phyloP scores from a whole-genome alignment of 2,329 filamentous ascomycete species.

The Alternaria conjuncta region DNA sequence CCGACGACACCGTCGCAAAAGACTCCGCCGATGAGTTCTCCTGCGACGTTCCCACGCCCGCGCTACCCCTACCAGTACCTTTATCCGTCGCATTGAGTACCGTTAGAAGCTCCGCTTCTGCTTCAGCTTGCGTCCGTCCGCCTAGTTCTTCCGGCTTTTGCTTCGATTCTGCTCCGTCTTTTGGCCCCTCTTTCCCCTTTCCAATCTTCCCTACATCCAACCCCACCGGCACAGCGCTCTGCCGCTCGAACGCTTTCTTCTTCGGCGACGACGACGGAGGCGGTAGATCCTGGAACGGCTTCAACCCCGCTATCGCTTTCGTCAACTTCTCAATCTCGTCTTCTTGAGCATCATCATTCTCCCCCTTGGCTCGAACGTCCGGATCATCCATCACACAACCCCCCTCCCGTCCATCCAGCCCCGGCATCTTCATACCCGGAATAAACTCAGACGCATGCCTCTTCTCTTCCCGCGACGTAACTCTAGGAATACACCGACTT shows the following conservation, averaged over 20 bases:
- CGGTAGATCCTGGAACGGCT: not conserved
- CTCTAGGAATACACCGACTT: not conserved
- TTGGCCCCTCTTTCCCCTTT: not conserved
- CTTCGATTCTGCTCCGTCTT: not conserved
- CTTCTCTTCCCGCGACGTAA: not conserved
- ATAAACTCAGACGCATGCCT: not conserved
- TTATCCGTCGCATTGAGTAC: not conserved
- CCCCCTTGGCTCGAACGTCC: fast-evolving
- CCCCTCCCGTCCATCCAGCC: too few relatives aligned
- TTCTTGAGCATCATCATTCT: not conserved
- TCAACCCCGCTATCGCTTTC: not conserved
- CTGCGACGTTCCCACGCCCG: not conserved
- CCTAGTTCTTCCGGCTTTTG: not conserved
- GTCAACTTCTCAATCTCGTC: not conserved
- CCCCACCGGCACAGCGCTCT: constrained; percentile 6
- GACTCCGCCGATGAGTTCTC: not conserved
- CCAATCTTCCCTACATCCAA: constrained; percentile 1
- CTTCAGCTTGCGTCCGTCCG: not conserved
- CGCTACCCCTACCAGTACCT: fast-evolving
- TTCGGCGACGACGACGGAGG: not conserved
- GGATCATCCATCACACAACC: not conserved
- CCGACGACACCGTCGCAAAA: not conserved
- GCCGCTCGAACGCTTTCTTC: not conserved
- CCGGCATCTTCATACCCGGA: not conserved
- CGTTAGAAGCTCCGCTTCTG: not conserved